Base-by-base conservation (phyloP, 768 basidiomycete species). In the Steccherinum ochraceum region DNA sequence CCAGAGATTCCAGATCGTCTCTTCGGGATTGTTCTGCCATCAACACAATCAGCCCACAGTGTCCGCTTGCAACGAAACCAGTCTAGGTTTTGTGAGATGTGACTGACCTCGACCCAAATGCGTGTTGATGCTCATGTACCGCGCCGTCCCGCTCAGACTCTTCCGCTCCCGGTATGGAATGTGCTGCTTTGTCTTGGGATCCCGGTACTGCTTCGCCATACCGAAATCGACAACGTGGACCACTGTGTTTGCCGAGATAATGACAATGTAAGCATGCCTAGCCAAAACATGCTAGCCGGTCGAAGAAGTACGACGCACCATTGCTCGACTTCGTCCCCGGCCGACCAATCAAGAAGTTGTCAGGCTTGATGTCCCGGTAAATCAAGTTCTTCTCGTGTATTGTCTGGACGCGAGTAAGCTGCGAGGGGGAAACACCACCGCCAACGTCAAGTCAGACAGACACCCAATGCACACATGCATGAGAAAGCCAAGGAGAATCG, bases 51-150 rank as follows among this genome's bases (percentile, higher is more conserved):
- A 56, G 20, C 23, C 47, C 54, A 58, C 39, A 45, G 41, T 35
- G 23, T 45, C 20, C 21, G 51, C 44, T 50, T 26, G 43, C 18
- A 52, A 50, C 44, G 27, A 51, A 52, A 40, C 45, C 16, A 45
- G 51, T 24, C 26, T 41, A 21, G 2, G 39, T 35, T 19, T 42
- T n/a, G n/a, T n/a, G n/a, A n/a, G n/a, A n/a, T n/a, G n/a, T 11
- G 24, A 66, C 74, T 56, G 66, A 93, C 93, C 94, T 75, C 96
- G 79, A 40, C 96, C 96, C 52, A 99, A 68, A 75, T 99, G 96
- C 48, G 96, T 99, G 69, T 99, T 99, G 69, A 99, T 98, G 67
- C 89, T 93, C 96, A 99, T 99, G 76, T 99, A 99, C 45, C 96
- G 85, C 30, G 96, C 96, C 13, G 96, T 99, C 13, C 96, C 96